Evolutionary conservation across 352 stramenopile species (phyloP).

Genomic region (Blastocystis sp.): DNA sequence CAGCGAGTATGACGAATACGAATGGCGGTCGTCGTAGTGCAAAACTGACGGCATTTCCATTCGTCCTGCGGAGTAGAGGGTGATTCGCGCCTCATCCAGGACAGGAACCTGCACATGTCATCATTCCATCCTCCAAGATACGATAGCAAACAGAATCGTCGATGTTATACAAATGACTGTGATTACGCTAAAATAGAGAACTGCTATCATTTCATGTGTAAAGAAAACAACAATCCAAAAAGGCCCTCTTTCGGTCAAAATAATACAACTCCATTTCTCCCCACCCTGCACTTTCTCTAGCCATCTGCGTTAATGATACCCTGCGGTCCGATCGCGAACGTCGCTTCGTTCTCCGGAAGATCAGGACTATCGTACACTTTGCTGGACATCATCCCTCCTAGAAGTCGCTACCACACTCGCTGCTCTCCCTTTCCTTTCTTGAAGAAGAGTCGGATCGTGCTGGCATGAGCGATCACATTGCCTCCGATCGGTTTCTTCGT

Average conservation of each 20-base stretch:
- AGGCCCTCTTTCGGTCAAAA: too few species aligned
- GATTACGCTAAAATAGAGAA: too few species aligned
- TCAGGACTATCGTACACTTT: conserved; percentile 82
- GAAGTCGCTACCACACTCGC: conserved; percentile 73
- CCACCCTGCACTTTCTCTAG: too few species aligned
- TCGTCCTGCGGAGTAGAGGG: neutral
- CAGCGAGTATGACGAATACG: neutral
- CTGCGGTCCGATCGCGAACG: conserved; percentile 88
- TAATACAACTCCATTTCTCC: too few species aligned
- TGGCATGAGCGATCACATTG: conserved; percentile 90
- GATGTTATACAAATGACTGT: too few species aligned
- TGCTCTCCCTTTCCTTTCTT: conserved; percentile 80
- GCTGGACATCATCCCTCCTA: conserved; percentile 64
- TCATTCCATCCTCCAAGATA: too few species aligned
- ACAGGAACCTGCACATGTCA: neutral
- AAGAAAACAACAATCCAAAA: too few species aligned
- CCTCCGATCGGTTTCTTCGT: conserved; percentile 62
- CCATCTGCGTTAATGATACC: conserved; percentile 79
- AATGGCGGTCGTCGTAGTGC: neutral
- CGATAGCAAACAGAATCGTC: too few species aligned
- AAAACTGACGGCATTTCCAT: neutral
- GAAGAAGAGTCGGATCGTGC: conserved; percentile 83
- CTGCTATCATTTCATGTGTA: too few species aligned
- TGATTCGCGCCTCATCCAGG: neutral
- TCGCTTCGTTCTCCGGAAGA: conserved; percentile 79